phyloP scores from a whole-genome alignment of 2,329 filamentous ascomycete genomes.

The Aspergillus fijiensis region DNA sequence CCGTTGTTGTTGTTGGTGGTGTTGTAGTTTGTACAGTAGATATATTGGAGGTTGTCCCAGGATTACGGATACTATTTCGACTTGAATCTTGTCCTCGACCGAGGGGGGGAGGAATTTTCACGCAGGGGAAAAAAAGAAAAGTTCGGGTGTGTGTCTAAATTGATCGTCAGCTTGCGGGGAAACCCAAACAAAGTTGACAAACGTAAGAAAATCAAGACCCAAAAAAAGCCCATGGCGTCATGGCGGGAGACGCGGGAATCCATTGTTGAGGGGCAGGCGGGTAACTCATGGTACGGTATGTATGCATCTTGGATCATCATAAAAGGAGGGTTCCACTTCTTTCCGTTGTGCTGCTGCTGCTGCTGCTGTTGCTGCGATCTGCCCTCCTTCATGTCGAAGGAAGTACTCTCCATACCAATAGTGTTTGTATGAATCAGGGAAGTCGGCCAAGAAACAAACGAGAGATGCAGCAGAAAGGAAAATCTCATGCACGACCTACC shows the following conservation, averaged over 20 bases:
- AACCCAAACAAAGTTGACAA: conserved; percentile 7
- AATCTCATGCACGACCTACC: not conserved
- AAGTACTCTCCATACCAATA: not conserved
- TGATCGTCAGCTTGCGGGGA: conserved; percentile 19
- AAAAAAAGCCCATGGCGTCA: conserved; percentile 23
- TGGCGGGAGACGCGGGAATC: conserved; percentile 11
- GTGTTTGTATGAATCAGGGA: not conserved
- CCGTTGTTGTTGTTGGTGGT: not conserved
- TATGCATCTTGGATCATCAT: conserved; percentile 6
- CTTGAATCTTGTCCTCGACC: not conserved
- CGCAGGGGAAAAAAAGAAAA: not conserved
- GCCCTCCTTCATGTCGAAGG: not conserved
- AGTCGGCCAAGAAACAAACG: not conserved
- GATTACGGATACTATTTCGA: not conserved
- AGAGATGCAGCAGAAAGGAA: not conserved
- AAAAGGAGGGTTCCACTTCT: conserved; percentile 2
- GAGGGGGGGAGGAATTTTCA: not conserved
- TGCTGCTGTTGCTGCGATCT: not conserved
- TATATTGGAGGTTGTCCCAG: not conserved
- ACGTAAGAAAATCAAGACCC: conserved; percentile 6
- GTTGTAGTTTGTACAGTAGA: not conserved
- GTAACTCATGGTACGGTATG: conserved; percentile 14
- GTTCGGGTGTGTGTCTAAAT: conserved; percentile 5
- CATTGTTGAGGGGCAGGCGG: conserved; percentile 2
- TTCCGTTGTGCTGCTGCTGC: not conserved